A percentile compares a stretch with the other conserved stretches of the same genome.
phyloP scores from a whole-genome alignment of 805 yeast genomes.

The Saccharomyces mikatae region DNA sequence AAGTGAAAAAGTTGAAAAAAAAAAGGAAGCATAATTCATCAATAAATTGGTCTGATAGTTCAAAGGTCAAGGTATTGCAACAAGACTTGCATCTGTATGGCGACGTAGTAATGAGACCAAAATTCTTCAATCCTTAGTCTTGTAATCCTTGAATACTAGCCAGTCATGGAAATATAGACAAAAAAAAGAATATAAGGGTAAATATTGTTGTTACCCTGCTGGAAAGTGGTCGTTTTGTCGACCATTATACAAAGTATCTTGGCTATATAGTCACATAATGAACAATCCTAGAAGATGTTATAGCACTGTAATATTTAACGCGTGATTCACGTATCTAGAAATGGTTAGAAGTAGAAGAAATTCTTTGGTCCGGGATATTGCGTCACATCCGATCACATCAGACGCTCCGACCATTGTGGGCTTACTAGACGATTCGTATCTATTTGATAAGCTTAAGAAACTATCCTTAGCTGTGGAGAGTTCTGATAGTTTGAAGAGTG shows the following conservation, averaged over 20 bases:
- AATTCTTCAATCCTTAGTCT: neutral
- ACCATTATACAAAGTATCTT: neutral
- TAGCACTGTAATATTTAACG: neutral
- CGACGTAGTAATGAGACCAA: neutral
- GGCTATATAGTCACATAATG: neutral
- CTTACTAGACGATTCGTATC: constrained; percentile 24
- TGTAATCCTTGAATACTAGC: neutral
- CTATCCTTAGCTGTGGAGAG: constrained; percentile 8
- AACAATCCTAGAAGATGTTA: neutral
- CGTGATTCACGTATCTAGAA: neutral
- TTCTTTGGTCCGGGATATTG: constrained; percentile 57
- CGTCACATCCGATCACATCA: constrained; percentile 33
- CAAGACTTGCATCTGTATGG: neutral
- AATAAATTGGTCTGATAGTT: neutral
- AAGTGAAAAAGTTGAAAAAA: neutral
- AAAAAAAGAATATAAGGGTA: too few relatives aligned
- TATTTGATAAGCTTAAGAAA: constrained; percentile 17
- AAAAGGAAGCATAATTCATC: neutral
- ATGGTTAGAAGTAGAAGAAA: constrained; percentile 42
- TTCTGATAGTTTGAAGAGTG: neutral
- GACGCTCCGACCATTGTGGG: constrained; percentile 12
- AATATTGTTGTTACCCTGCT: neutral
- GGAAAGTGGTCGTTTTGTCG: neutral
- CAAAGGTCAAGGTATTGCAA: neutral
- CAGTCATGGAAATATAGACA: too few relatives aligned